These are phyloP conservation scores for Micromonas commoda DNA, from an alignment of 139 green algal genomes.

Conservation along the genomic window DNA sequence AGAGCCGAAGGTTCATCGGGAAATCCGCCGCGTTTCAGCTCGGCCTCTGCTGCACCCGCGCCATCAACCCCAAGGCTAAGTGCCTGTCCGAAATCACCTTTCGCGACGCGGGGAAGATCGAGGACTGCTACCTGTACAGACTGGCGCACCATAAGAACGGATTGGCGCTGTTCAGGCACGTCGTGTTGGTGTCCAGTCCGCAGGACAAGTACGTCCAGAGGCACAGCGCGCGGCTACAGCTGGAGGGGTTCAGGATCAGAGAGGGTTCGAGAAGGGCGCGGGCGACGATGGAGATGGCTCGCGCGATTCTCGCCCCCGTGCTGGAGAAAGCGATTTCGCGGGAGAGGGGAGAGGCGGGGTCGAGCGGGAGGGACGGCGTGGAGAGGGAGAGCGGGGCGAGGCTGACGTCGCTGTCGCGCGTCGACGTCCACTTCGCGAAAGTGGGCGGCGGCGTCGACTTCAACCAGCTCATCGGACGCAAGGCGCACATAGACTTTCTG, in stretches of 20 bases:
- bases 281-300: conserved; percentile 20
- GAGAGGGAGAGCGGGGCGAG: conserved; percentile 24
- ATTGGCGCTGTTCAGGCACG: background rate
- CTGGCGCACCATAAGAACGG: conserved; percentile 21
- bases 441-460: background rate
- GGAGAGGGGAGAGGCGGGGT: conserved; percentile 1
- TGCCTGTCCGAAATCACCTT: conserved; percentile 59
- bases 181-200: conserved; percentile 11
- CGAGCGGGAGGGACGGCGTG: background rate
- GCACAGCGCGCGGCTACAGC: conserved; percentile 47
- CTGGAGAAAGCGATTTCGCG: conserved; percentile 23
- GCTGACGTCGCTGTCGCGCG: conserved; percentile 48
- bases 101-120: conserved; percentile 40
- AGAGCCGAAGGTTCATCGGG: too few relatives aligned
- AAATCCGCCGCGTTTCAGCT: background rate
- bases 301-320: background rate
- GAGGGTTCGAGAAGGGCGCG: too few relatives aligned
- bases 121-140: conserved; percentile 58
- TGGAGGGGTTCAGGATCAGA: too few relatives aligned
- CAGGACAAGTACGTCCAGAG: conserved; percentile 63
- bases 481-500: conserved; percentile 44
- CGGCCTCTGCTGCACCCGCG: background rate
- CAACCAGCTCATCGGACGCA: background rate
- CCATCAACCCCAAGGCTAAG: conserved; percentile 19
- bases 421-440: conserved; percentile 2